Base-by-base conservation (phyloP, 768 basidiomycete genomes). In the Tephrocybe sp. region DNA sequence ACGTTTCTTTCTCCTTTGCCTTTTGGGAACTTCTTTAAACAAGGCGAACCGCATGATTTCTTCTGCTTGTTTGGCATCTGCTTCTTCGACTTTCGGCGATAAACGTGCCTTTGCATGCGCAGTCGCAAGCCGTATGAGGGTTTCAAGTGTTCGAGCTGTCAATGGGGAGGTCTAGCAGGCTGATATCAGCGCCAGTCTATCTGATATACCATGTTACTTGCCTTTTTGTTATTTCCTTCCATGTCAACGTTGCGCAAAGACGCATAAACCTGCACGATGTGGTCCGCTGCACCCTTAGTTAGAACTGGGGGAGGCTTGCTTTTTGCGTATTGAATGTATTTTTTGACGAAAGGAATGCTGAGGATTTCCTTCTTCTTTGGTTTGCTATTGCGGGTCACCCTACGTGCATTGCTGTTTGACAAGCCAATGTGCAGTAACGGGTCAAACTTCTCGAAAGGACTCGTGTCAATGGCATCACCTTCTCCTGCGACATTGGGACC, bases 311-410 rank as follows among this genome's bases (percentile, higher is more conserved):
- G 79, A 15, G 84, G 78, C 60, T 87, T 84, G 68, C 83, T 88
- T 71, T 97, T 98, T 36, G 95, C 90, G 60, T 97, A 97, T 68
- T 98, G 95, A 49, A 99, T 88, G 60, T 94, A 98, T 69, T 97
- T 98, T 72, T 99, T 99, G 65, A 99, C 84, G 63, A 99, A 99
- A 4, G 86, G 73, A 53, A 97, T 92, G 59, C 84, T 92, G 49
- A 99, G 76, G 31, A 99, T 85, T 68, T 98, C 94, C 53, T 83
- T 79, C 47, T 79, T 80, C 68, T 84, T 86, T 41, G 72, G 64
- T 69, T 76, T 76, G 58, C 71, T 73, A 66, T 77, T 79, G 18
- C 83, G 76, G 15, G 82, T 79, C 34, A 67, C 65, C 39, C 78
- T 79, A 47, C 78, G 78, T 34, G 34, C 69, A 38, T 18, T 34